Base-by-base conservation (phyloP, 2,329 filamentous ascomycete species). In the Hymenoscyphus repandus region DNA sequence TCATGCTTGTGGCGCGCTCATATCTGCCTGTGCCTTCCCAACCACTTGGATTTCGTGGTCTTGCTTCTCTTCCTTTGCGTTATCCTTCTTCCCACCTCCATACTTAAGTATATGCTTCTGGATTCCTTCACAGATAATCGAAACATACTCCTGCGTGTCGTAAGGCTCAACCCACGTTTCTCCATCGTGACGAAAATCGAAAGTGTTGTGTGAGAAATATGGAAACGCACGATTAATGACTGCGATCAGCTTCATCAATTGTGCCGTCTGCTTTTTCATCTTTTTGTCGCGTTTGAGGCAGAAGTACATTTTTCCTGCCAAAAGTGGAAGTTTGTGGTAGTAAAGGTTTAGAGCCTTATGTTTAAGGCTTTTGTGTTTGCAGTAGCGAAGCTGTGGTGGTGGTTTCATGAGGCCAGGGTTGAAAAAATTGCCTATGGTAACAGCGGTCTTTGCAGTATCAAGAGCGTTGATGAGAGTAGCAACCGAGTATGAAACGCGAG, bases 181-280 rank as follows among this genome's bases (percentile, higher is more conserved):
- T 2, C 11, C 12, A 17, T 41, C 10, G 10, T 36, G 30, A 15
- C 27, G 20, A n/a, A 52, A 52, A 30, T 48, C 41, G 42, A 48
- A 52, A 32, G 45, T 48, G n/a, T 45, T 37, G 46, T 52, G 33
- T 34, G 33, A 38, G 30, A 52, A 52, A 45, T 44, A 45, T 7
- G 50, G 50, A 45, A 52, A 52, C 10, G 45, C 22, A 5, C 40
- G 38, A 27, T 52, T 48, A 15, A 52, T 30, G 6, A 33, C 22
- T 7, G 11, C 6, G 12, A 52, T 45, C 37, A 34, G 48, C 9
- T 15, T n/a, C 27, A 18, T 15, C 15, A 40, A 17, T n/a, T 45
- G 38, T 20, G 20, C 30, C 22, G 32, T 45, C 34, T 36, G n/a
- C 17, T 33, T 39, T 17, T n/a, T n/a, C 45, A 49, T 51, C n/a